phyloP scores from a whole-genome alignment of 352 stramenopile species.

The Phytophthora sp. region DNA sequence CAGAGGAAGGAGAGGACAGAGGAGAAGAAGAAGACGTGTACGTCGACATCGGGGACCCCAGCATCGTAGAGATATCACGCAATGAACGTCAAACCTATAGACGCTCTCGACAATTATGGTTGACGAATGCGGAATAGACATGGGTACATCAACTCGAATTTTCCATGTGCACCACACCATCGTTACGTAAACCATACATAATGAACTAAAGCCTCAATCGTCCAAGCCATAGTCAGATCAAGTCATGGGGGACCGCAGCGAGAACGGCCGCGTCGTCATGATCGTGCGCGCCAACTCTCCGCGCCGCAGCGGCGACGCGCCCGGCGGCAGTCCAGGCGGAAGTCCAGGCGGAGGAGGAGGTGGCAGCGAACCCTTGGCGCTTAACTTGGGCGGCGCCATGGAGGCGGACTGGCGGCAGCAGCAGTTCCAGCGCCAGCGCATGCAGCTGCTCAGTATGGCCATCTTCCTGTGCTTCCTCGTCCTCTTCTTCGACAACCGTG shows the following conservation, averaged over 20 bases:
- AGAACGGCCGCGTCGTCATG: conserved; percentile 76
- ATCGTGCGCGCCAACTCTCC: conserved; percentile 75
- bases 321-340: conserved; percentile 19
- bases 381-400: conserved; percentile 72
- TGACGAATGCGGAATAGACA: conserved; percentile 8
- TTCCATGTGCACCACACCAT: not conserved
- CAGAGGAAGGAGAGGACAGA: conserved; percentile 25
- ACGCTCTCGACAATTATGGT: conserved; percentile 16
- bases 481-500: conserved; percentile 85
- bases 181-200: not conserved
- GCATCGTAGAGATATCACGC: conserved; percentile 11
- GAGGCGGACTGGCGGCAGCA: conserved; percentile 84
- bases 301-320: conserved; percentile 34
- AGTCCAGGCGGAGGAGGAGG: too few relatives aligned
- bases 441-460: conserved; percentile 88
- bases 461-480: conserved; percentile 91
- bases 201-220: not conserved
- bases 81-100: not conserved
- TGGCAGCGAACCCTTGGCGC: conserved; percentile 40
- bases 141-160: conserved; percentile 1
- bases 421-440: conserved; percentile 88
- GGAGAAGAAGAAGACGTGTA: conserved; percentile 3
- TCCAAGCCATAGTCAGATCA: conserved; percentile 17
- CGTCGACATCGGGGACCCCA: not conserved
- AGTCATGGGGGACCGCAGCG: conserved; percentile 42